Conservation (phyloP, 441 rosid species). For the Kokia cookei region DNA sequence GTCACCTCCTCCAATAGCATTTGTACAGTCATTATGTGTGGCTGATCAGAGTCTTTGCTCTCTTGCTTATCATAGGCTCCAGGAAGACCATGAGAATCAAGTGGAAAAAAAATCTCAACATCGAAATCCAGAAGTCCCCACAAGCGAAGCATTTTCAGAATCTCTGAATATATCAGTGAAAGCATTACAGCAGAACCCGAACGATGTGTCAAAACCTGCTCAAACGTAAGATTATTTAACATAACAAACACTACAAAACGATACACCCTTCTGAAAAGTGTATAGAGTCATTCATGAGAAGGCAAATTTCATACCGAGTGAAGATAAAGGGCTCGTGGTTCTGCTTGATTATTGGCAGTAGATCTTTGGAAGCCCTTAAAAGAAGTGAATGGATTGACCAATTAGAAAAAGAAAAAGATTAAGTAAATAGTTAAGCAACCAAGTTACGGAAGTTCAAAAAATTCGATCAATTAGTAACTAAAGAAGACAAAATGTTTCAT, state of each 20-base stretch:
- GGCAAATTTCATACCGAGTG: conserved; percentile 37
- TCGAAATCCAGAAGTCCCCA: conserved; percentile 57
- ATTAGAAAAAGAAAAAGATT: neutral
- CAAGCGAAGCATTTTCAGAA: conserved; percentile 54
- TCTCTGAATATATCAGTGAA: conserved; percentile 49
- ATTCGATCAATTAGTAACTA: neutral
- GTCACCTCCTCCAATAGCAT: conserved; percentile 42
- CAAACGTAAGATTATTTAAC: conserved; percentile 13
- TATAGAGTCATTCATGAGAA: neutral
- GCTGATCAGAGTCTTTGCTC: conserved; percentile 53
- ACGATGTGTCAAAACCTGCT: conserved; percentile 61
- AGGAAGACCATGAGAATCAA: conserved; percentile 44
- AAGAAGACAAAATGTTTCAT: neutral
- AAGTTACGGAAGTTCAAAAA: neutral
- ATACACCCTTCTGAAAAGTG: neutral
- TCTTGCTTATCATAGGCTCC: conserved; percentile 55
- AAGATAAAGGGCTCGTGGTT: conserved; percentile 50
- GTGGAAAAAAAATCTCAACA: conserved; percentile 55
- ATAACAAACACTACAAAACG: neutral
- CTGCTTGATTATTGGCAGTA: conserved; percentile 24
- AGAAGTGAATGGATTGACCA: neutral
- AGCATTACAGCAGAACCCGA: conserved; percentile 60
- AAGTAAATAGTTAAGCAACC: neutral
- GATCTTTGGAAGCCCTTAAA: conserved; percentile 48
- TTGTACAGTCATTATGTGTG: conserved; percentile 46